Evolutionary conservation across 2,329 filamentous ascomycete genomes (phyloP), one percentile per base, ranked within the genome.

Genomic region (Aureobasidium uvarum): DNA sequence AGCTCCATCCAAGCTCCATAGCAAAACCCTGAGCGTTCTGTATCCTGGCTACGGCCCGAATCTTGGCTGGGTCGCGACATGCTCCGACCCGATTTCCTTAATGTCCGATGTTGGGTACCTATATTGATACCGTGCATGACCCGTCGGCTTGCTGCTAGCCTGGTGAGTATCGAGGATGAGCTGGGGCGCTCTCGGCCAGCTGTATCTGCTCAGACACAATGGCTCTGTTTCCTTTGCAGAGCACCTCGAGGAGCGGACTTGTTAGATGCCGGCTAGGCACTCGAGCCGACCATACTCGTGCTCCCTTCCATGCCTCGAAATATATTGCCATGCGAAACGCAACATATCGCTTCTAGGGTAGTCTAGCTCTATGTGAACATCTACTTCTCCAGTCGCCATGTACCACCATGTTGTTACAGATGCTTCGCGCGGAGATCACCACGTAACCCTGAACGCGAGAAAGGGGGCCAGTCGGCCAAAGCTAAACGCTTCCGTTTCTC

Each of bases 371-470:
- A 23, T 18, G 20, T 18, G 39, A n/a, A 14, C 11, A 25, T 5
- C n/a, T 18, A 13, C 33, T 14, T 28, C 20, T 33, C 38, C 41
- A 8, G 10, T 39, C 20, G 13, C n/a, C 20, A 51, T 51, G 31
- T 25, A 48, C 43, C 41, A 39, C 45, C 45, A 62, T 51, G 58
- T 51, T 23, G 58, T 62, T 62, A 39, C 58, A 62, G 23, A 45
- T 28, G 54, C 28, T 20, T 14, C 23, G 58, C 45, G 58, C 20
- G 16, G 43, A 28, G 58, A 62, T 62, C 43, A 50, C 16, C 58
- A 62, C 58, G 58, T 62, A 62, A 62, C 58, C 58, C 45, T 62
- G 58, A 51, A 50, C 36, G 58, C 58, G 45, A 62, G 58, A 62
- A 62, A 62, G 58, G 58, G 58, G 58, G 31, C 43, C 31, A 45